Percentiles rank a stretch among this genome's conserved stretches.
Conservation (phyloP, 768 basidiomycete genomes). For the Auricularia auricula-judae region DNA sequence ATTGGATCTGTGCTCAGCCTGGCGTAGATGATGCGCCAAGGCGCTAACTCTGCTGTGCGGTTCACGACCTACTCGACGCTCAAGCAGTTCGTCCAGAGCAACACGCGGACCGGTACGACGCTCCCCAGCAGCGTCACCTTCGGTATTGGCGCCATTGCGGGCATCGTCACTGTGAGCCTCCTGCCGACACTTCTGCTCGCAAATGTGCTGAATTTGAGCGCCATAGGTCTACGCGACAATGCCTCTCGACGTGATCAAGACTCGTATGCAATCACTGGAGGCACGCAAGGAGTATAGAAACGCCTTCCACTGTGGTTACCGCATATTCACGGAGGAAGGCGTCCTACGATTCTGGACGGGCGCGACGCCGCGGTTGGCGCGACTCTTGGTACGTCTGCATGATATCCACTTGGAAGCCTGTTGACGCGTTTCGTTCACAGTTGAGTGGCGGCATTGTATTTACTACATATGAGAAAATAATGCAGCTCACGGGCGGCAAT, state of each 20-base stretch:
- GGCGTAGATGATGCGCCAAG: constrained; percentile 88
- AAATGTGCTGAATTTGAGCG: too few species aligned
- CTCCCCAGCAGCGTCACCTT: constrained; percentile 86
- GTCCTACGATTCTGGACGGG: constrained; percentile 92
- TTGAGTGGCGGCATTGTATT: constrained; percentile 90
- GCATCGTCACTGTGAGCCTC: constrained; percentile 69
- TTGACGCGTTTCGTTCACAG: constrained; percentile 27
- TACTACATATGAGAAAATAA: constrained; percentile 80
- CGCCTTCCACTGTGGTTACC: constrained; percentile 90
- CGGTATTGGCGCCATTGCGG: constrained; percentile 87
- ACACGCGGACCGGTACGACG: constrained; percentile 68
- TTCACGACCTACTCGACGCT: constrained; percentile 93
- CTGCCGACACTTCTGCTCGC: too few species aligned
- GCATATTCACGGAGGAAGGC: constrained; percentile 91
- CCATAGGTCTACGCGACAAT: neutral
- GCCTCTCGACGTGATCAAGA: constrained; percentile 62
- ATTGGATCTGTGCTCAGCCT: neutral
- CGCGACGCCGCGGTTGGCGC: constrained; percentile 77
- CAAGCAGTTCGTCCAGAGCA: constrained; percentile 87
- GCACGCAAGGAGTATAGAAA: constrained; percentile 82
- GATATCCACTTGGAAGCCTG: constrained; percentile 1
- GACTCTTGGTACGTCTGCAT: constrained; percentile 58
- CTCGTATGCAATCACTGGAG: constrained; percentile 89
- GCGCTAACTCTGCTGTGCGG: constrained; percentile 91
- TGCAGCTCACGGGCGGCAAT: constrained; percentile 33